These are phyloP conservation scores for Prunus armeniaca DNA, from an alignment of 306 rosid species.

Conservation along the genomic window DNA sequence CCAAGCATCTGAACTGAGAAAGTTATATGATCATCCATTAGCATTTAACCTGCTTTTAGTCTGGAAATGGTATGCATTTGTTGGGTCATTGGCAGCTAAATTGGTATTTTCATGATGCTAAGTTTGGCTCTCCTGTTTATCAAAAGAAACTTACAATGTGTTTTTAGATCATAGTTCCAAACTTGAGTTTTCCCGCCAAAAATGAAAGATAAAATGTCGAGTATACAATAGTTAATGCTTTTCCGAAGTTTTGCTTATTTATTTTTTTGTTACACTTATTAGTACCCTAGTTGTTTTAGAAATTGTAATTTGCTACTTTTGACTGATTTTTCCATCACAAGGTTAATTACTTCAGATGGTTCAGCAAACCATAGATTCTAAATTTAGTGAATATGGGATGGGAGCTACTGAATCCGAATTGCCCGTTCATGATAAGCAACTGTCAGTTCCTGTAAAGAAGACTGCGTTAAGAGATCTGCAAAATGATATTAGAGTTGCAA, in stretches of 20 bases:
- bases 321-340: conserved; percentile 15
- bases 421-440: conserved; percentile 47
- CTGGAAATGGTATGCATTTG: conserved; percentile 8
- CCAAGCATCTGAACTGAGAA: background rate
- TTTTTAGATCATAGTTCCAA: background rate
- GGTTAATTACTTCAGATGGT: conserved; percentile 51
- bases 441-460: conserved; percentile 53
- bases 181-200: conserved; percentile 9
- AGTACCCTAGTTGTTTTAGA: background rate
- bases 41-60: background rate
- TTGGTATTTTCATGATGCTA: background rate
- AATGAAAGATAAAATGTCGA: background rate
- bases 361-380: conserved; percentile 58
- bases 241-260: background rate
- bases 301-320: background rate
- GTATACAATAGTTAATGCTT: background rate
- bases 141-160: background rate
- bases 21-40: background rate
- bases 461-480: conserved; percentile 67
- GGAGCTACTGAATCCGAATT: conserved; percentile 53
- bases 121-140: background rate
- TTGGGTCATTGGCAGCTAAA: background rate
- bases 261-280: background rate
- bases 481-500: conserved; percentile 47
- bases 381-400: conserved; percentile 49